phyloP scores from a whole-genome alignment of 148 eudicot genomes.

The Euryodendron excelsum region DNA sequence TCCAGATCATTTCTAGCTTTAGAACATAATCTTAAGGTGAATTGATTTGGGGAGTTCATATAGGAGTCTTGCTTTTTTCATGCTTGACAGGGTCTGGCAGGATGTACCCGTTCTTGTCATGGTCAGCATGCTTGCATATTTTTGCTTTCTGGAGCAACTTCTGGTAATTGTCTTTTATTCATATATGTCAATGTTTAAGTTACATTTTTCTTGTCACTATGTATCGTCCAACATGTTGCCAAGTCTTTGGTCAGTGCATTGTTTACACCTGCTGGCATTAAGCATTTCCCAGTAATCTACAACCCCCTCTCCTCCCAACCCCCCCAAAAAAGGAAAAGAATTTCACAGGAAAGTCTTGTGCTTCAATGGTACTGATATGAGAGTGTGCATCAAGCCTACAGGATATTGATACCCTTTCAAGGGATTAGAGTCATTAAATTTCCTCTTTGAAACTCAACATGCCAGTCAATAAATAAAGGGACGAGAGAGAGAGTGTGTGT shows the following conservation, averaged over 20 bases:
- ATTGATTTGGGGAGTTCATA: conserved; percentile 7
- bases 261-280: neutral
- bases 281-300: neutral
- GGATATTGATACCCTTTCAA: too few relatives aligned
- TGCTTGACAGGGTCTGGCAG: conserved; percentile 47
- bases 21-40: neutral
- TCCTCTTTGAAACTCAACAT: neutral
- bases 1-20: neutral
- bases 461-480: neutral
- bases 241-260: neutral
- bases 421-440: neutral
- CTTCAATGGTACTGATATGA: neutral
- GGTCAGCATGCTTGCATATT: conserved; percentile 58
- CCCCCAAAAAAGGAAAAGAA: too few relatives aligned
- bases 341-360: neutral
- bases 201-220: neutral
- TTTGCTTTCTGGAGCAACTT: conserved; percentile 59
- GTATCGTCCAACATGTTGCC: neutral
- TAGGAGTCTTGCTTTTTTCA: neutral
- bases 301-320: too few relatives aligned
- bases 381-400: neutral
- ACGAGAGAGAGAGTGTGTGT: neutral
- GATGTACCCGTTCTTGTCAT: conserved; percentile 52
- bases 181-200: neutral
- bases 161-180: conserved; percentile 37